A percentile compares a stretch with the other conserved stretches of the same genome.
Evolutionary conservation across 345 rosid species (phyloP).

Genomic region (Psidium friedrichsthalianum): DNA sequence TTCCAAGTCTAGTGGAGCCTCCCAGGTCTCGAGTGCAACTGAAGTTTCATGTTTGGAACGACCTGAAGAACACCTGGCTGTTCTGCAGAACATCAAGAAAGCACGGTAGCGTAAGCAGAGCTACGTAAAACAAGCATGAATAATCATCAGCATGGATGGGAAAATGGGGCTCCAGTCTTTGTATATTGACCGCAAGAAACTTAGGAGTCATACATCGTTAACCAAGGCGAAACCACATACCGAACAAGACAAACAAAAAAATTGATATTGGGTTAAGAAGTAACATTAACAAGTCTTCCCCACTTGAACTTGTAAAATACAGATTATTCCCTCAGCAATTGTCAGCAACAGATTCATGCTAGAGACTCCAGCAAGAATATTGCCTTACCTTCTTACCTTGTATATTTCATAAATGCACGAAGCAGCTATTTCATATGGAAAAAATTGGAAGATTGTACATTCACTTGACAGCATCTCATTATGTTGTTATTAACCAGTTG

Average conservation of each 20-base stretch:
- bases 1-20: constrained; percentile 13
- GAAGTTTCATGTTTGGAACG: constrained; percentile 46
- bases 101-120: not conserved
- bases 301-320: not conserved
- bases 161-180: not conserved
- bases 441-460: not conserved
- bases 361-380: not conserved
- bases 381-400: not conserved
- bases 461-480: not conserved
- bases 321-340: not conserved
- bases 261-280: not conserved
- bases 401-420: not conserved
- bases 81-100: constrained; percentile 25
- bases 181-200: not conserved
- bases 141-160: not conserved
- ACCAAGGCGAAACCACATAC: not conserved
- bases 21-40: constrained; percentile 45
- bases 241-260: not conserved
- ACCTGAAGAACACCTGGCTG: constrained; percentile 90
- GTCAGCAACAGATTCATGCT: not conserved
- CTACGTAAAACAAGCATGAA: not conserved
- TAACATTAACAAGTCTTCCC: not conserved
- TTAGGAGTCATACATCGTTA: not conserved
- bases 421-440: not conserved
- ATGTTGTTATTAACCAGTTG: not conserved